phyloP scores from a whole-genome alignment of 2,329 filamentous ascomycete species.

The Talaromyces pinophilus region DNA sequence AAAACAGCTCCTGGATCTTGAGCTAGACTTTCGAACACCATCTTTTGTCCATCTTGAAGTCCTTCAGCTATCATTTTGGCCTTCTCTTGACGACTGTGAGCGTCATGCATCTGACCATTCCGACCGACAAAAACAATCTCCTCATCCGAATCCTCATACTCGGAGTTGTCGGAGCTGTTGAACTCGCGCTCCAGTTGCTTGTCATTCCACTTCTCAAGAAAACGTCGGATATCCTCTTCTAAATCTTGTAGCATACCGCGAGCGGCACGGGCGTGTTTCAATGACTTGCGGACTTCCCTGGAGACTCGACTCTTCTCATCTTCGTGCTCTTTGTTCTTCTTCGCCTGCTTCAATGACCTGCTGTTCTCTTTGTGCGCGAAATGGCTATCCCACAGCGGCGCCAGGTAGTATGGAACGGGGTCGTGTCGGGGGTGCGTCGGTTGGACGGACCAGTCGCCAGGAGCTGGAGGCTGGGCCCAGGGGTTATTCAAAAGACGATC shows the following conservation, averaged over 20 bases:
- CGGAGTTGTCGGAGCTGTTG: slow-evolving; percentile 44
- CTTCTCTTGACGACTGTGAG: slow-evolving; percentile 55
- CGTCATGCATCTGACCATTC: slow-evolving; percentile 64
- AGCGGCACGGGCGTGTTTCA: slow-evolving; percentile 78
- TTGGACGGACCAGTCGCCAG: slow-evolving; percentile 77
- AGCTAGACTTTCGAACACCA: slow-evolving; percentile 79
- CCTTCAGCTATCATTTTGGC: slow-evolving; percentile 49
- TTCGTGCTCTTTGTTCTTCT: slow-evolving; percentile 39
- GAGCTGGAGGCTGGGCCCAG: slow-evolving; percentile 76
- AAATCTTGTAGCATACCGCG: slow-evolving; percentile 78
- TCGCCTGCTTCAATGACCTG: slow-evolving; percentile 36
- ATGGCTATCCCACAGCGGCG: slow-evolving; percentile 75
- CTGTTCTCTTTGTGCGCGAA: slow-evolving; percentile 46
- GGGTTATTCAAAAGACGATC: slow-evolving; percentile 86
- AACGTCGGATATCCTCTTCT: slow-evolving; percentile 79
- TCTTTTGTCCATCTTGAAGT: slow-evolving; percentile 60
- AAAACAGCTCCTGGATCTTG: slow-evolving; percentile 77
- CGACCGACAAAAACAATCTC: slow-evolving; percentile 88
- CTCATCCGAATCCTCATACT: slow-evolving; percentile 63
- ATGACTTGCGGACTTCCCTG: slow-evolving; percentile 73
- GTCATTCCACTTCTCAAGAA: slow-evolving; percentile 64
- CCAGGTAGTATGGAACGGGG: slow-evolving; percentile 83
- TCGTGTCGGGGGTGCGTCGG: slow-evolving; percentile 76
- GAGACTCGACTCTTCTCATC: slow-evolving; percentile 59
- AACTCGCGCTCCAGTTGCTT: slow-evolving; percentile 52